Evolutionary conservation across 305 asterid species (phyloP).

Genomic region (Solanum aculeatissimum): DNA sequence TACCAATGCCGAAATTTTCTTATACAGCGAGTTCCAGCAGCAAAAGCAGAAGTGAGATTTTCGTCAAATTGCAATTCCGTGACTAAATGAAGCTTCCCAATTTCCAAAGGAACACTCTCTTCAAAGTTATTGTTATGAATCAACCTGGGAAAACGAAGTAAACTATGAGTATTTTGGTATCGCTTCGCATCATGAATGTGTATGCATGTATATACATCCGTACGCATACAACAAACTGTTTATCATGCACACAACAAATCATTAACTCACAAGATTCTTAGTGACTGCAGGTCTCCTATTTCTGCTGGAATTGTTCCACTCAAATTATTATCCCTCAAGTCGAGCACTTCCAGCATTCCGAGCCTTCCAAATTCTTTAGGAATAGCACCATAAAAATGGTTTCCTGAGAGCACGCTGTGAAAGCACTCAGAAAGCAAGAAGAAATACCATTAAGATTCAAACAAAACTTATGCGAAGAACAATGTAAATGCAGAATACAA

Average conservation of each 20-base stretch:
- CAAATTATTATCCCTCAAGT: constrained; percentile 68
- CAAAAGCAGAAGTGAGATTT: constrained; percentile 30
- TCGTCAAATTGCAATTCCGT: constrained; percentile 48
- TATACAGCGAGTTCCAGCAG: constrained; percentile 39
- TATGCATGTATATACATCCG: background rate
- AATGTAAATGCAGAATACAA: background rate
- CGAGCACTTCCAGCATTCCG: constrained; percentile 55
- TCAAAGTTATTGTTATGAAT: constrained; percentile 68
- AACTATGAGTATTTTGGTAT: background rate
- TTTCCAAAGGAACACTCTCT: constrained; percentile 61
- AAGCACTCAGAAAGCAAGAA: background rate
- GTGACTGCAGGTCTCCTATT: constrained; percentile 52
- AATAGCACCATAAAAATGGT: constrained; percentile 58
- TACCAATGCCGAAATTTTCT: constrained; percentile 86
- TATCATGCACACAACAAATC: background rate
- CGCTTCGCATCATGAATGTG: background rate
- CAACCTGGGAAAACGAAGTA: constrained; percentile 33
- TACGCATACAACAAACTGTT: background rate
- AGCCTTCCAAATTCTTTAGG: constrained; percentile 73
- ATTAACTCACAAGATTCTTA: constrained; percentile 55
- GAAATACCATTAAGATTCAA: background rate
- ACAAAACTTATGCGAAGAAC: background rate
- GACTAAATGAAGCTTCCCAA: constrained; percentile 53
- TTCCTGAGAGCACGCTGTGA: constrained; percentile 64
- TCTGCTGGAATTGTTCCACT: constrained; percentile 71